A percentile compares a stretch with the other conserved stretches of the same genome.
phyloP scores from a whole-genome alignment of 2,329 filamentous ascomycete species.

The Pseudocercospora fuligena region DNA sequence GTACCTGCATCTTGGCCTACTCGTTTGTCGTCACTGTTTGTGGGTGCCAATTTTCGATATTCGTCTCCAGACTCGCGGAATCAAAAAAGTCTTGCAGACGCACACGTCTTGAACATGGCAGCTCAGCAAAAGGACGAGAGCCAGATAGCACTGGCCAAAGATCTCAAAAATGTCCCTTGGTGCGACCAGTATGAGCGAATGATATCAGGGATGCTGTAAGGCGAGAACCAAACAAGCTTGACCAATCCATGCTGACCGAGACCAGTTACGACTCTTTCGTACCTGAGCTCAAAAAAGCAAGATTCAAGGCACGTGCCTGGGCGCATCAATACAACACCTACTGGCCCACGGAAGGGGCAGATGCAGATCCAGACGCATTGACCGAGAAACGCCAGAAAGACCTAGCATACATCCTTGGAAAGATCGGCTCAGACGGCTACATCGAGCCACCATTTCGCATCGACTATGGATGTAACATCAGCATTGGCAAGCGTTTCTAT shows the following conservation, averaged over 20 bases:
- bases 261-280: conserved; percentile 51
- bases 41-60: too few relatives aligned
- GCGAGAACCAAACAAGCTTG: not conserved
- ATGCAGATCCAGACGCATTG: conserved; percentile 16
- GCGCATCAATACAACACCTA: conserved; percentile 64
- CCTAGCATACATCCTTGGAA: conserved; percentile 23
- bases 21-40: too few relatives aligned
- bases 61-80: too few relatives aligned
- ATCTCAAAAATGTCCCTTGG: conserved; percentile 58
- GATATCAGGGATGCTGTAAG: conserved; percentile 64
- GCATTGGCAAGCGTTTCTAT: conserved; percentile 66
- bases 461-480: conserved; percentile 70
- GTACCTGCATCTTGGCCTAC: too few relatives aligned
- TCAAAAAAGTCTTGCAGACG: too few relatives aligned
- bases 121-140: conserved; percentile 49
- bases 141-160: conserved; percentile 53
- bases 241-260: not conserved
- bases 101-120: conserved; percentile 23
- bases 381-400: conserved; percentile 16
- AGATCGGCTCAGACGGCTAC: conserved; percentile 45
- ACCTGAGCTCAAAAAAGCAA: conserved; percentile 56
- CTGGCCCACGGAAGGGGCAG: conserved; percentile 47
- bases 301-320: conserved; percentile 60
- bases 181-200: conserved; percentile 68
- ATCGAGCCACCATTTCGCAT: conserved; percentile 67